These are phyloP conservation scores for Rhodotorula sp. DNA, from an alignment of 1,284 basidiomycete species.

Conservation along the genomic window DNA sequence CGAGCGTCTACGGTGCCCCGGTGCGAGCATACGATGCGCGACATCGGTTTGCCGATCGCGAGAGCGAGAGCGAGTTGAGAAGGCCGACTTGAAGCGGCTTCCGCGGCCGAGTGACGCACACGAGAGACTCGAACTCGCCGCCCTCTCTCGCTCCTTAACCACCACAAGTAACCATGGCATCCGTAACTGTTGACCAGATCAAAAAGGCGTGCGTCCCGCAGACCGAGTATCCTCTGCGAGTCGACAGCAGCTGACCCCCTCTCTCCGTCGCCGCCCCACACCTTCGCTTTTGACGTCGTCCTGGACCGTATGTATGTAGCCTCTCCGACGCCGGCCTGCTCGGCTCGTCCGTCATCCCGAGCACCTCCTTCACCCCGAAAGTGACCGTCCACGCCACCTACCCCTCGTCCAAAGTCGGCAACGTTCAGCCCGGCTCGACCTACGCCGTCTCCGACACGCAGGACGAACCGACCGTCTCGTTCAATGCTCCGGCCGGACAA, in stretches of 20 bases:
- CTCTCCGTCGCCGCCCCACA: no score
- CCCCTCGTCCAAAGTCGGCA: not conserved
- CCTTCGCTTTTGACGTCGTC: not conserved
- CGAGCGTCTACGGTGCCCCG: no score
- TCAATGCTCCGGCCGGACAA: not conserved
- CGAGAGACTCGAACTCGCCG: not conserved
- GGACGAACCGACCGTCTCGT: conserved; percentile 14
- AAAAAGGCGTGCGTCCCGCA: not conserved
- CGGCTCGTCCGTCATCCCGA: conserved; percentile 7
- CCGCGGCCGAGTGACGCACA: not conserved
- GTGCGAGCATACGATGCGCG: no score
- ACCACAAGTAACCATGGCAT: not conserved
- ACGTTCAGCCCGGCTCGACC: conserved; percentile 6
- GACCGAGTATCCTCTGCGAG: not conserved
- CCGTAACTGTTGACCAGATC: conserved; percentile 4
- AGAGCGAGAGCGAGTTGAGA: not conserved
- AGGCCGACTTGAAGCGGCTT: not conserved
- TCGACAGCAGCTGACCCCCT: not conserved
- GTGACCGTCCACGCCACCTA: conserved; percentile 8
- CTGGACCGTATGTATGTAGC: not conserved
- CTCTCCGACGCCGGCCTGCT: conserved; percentile 4
- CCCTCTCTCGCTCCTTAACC: not conserved
- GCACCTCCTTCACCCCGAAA: not conserved
- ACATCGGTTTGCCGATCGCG: no score
- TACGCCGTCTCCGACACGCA: conserved; percentile 10